Evolutionary conservation across 768 basidiomycete species (phyloP), one percentile per base, ranked within the genome.

Genomic region (Suillus weaverae): DNA sequence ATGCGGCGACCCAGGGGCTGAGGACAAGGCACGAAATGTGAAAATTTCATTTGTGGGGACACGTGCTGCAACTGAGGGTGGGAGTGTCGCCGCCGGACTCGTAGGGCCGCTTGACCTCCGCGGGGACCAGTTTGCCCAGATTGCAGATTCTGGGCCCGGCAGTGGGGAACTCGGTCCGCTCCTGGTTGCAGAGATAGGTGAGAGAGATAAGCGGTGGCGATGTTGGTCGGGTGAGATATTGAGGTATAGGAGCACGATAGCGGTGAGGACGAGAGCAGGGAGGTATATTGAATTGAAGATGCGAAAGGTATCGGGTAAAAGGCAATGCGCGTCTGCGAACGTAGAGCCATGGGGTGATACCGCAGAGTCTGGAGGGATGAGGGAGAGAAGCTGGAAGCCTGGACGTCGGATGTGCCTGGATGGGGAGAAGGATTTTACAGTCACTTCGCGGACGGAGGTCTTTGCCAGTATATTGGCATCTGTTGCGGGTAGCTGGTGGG

Each of bases 351-450:
- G 59, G 0, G 72, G 66, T n/a, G 74, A 67, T 10, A 76, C 68
- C n/a, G 14, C 60, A 1, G 69, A 68, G 22, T 68, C 66, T 4
- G 81, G 76, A 16, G 80, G 66, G 38, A 87, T 74, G n/a, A 90
- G 78, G 0, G 93, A 90, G 36, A 97, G 81, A 7, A 97, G 85
- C 67, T 96, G 93, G 74, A 96, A 92, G 4, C 95, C 95, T 3
- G 95, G 92, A 39, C 81, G 78, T 30, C 81, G 81, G 65, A 97
- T 89, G 62, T 89, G 89, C 62, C 83, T 83, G 16, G 88, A 86
- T 66, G 88, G 86, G 18, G 92, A 90, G 74, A 97, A 95, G 0
- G 94, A 91, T 74, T 95, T 96, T 64, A 97, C 81, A 1, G 94
- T 95, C 26, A 95, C 85, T 77, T 97, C 95, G 55, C 88, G 88